Base-by-base conservation (phyloP, 352 stramenopile species). In the Phytophthora ramorum region DNA sequence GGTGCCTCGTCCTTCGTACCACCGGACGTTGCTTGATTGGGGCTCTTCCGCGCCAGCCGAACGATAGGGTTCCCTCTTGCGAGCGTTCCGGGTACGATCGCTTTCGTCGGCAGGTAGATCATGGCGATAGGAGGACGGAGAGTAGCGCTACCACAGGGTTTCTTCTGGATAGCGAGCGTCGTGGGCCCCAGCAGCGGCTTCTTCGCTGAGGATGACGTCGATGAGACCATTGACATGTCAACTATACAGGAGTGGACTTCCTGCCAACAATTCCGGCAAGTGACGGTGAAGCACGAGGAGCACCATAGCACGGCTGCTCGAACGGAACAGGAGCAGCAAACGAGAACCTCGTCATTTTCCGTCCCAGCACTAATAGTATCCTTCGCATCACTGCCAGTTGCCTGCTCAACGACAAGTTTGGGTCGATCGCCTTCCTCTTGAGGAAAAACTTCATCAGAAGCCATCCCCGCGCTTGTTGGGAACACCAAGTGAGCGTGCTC, bases 101-200 rank as follows among this genome's bases (percentile, higher is more conserved):
- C 57, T 58, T 86, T 89, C n/a, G 71, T 85, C 4, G 80, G 78
- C 6, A 91, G 50, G 44, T 91, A 91, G 2, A 89, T 44, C 68
- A 91, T 87, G 2, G 70, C 65, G 0, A 90, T 58, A 12, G 72
- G 70, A 12, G 72, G 78, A 12, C 14, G 32, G 14, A 40, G 14
- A 0, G 40, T 40, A 10, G 47, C 37, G 17, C 58, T 54, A 8
- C 52, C 67, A 5, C 22, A 58, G 12, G 13, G 54, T 28, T 76
- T 64, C 10, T 63, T 50, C 54, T 57, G 65, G 14, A 84, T 63
- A 8, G 46, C 62, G 7, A 75, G 61, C 7, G 81, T 50, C 1
- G 75, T 69, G 8, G 77, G 72, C 9, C 72, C 76, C 5, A 84
- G 34, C 0, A 69, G 52, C 2, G 46, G 17, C 10, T 58, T 41